These are phyloP conservation scores for Aspergillus mulundensis DNA, from an alignment of 495 filamentous ascomycete genomes.

Conservation along the genomic window DNA sequence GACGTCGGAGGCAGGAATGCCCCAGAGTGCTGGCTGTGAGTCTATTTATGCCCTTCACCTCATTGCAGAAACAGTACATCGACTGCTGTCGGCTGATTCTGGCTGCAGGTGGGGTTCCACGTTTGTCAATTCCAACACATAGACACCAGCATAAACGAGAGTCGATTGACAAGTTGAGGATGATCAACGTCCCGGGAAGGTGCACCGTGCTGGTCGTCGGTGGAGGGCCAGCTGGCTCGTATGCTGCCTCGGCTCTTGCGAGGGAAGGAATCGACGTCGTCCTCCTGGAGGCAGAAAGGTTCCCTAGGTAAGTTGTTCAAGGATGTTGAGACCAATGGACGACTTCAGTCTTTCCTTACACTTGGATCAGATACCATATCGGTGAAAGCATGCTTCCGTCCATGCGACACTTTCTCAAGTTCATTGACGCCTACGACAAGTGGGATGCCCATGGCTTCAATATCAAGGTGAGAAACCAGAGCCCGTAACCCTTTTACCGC, in stretches of 20 bases:
- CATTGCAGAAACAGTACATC: too few species aligned
- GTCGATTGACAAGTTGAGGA: too few species aligned
- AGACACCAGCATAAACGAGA: too few species aligned
- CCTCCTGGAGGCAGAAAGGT: conserved; percentile 24
- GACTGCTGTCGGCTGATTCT: too few species aligned
- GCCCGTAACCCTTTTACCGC: too few species aligned
- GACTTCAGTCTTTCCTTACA: neutral
- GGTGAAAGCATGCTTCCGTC: conserved; percentile 49
- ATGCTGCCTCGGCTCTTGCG: conserved; percentile 37
- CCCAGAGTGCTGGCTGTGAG: too few species aligned
- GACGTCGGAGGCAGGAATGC: too few species aligned
- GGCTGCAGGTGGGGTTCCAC: too few species aligned
- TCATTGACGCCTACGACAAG: conserved; percentile 42
- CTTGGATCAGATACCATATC: conserved; percentile 12
- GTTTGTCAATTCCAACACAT: too few species aligned
- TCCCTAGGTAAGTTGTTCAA: conserved; percentile 3
- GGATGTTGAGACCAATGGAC: neutral
- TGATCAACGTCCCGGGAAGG: neutral
- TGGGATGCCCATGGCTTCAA: conserved; percentile 45
- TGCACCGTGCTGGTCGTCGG: conserved; percentile 42
- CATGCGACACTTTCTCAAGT: conserved; percentile 42
- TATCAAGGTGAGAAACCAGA: conserved; percentile 31
- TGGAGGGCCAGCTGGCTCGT: conserved; percentile 47
- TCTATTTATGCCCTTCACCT: too few species aligned
- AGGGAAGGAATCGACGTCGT: conserved; percentile 42